A percentile compares a stretch with the other conserved stretches of the same genome.
Conservation (phyloP, 306 rosid species). For the Fragaria nilgerrensis region DNA sequence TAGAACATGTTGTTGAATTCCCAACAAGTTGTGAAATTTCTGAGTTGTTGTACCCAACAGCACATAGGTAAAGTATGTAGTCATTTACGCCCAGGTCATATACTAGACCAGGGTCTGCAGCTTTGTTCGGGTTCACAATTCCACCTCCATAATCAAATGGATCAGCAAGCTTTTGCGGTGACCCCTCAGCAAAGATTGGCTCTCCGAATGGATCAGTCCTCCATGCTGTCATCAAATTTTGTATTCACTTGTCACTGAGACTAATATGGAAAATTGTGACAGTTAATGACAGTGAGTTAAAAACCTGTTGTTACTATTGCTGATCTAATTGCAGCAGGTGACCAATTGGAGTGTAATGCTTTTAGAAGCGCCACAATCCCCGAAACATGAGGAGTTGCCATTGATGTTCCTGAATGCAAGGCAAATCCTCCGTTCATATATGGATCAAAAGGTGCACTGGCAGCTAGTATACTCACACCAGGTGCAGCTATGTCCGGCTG, state of each 20-base stretch:
- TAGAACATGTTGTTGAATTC: not conserved
- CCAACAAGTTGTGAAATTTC: not conserved
- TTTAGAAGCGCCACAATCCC: slow-evolving; percentile 35
- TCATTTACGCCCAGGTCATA: slow-evolving; percentile 37
- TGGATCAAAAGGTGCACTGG: slow-evolving; percentile 17
- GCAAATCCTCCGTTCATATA: slow-evolving; percentile 17
- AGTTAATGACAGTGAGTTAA: not conserved
- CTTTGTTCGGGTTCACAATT: slow-evolving; percentile 36
- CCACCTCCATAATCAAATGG: slow-evolving; percentile 51
- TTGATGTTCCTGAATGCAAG: slow-evolving; percentile 30
- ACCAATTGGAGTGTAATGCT: slow-evolving; percentile 32
- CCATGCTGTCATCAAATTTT: slow-evolving; percentile 37
- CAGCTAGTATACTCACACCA: slow-evolving; percentile 35
- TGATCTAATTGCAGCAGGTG: slow-evolving; percentile 37
- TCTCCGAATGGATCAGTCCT: slow-evolving; percentile 40
- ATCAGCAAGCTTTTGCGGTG: slow-evolving; percentile 36
- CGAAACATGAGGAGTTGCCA: slow-evolving; percentile 37
- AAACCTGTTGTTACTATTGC: slow-evolving; percentile 37
- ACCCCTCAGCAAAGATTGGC: slow-evolving; percentile 43
- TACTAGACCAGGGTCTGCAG: slow-evolving; percentile 49
- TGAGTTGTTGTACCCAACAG: slow-evolving; percentile 19
- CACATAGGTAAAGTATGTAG: slow-evolving; percentile 39
- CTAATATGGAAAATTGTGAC: not conserved
- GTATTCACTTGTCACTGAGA: not conserved
- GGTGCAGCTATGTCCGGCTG: slow-evolving; percentile 41